These are phyloP conservation scores for Alternaria longipes DNA, from an alignment of 2,329 filamentous ascomycete genomes.

Conservation along the genomic window DNA sequence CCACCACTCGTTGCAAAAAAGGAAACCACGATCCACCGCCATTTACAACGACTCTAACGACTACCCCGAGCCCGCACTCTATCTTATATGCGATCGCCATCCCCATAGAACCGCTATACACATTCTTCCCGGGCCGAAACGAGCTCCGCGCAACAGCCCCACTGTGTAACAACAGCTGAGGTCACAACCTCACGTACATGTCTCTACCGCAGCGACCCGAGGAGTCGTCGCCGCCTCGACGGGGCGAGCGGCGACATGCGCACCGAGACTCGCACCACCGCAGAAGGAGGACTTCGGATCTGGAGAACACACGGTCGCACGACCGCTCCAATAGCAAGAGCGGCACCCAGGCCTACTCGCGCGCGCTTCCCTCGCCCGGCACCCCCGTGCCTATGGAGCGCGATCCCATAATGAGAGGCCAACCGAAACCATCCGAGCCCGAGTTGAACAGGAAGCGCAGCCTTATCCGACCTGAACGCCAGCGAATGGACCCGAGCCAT, in stretches of 20 bases:
- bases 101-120: constrained; percentile 13
- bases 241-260: constrained; percentile 52
- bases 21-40: constrained; percentile 14
- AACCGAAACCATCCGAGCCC: constrained; percentile 49
- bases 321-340: constrained; percentile 50
- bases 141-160: constrained; percentile 7
- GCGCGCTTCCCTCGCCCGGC: constrained; percentile 57
- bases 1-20: constrained; percentile 41
- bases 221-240: constrained; percentile 65
- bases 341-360: constrained; percentile 53
- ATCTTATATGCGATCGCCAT: constrained; percentile 4
- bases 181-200: constrained; percentile 46
- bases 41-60: neutral
- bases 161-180: constrained; percentile 29
- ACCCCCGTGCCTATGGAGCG: constrained; percentile 56
- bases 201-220: constrained; percentile 70
- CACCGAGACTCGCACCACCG: constrained; percentile 69
- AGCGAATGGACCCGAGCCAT: constrained; percentile 83
- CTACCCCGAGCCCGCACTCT: constrained; percentile 5
- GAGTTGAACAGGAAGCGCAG: constrained; percentile 80
- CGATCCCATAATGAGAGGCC: constrained; percentile 62
- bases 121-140: constrained; percentile 20
- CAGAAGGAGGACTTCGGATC: constrained; percentile 66
- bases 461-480: constrained; percentile 87
- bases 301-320: constrained; percentile 69